These are phyloP conservation scores for Lobosporangium transversale DNA, from an alignment of 192 early-diverging fungal genomes.

Conservation along the genomic window DNA sequence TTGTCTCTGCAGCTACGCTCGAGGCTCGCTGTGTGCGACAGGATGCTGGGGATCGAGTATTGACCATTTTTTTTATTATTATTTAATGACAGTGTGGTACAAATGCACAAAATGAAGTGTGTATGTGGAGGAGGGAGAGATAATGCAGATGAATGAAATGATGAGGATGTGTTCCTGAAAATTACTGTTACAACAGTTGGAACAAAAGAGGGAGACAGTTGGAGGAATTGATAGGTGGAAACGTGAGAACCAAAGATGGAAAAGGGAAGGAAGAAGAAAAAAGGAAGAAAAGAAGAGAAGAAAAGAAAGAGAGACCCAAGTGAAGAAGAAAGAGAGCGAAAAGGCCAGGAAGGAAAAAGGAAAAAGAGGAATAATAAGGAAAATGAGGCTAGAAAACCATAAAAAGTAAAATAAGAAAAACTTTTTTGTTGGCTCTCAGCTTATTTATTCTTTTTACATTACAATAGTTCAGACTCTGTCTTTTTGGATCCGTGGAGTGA, in stretches of 20 bases:
- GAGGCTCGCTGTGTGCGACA: constrained; percentile 43
- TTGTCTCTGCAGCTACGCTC: constrained; percentile 44
- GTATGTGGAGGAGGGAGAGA: constrained; percentile 12
- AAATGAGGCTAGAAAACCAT: constrained; percentile 1
- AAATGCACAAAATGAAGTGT: background rate
- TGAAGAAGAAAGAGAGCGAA: background rate
- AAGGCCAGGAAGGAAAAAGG: background rate
- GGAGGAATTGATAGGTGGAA: constrained; percentile 6
- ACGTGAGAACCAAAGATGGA: too few relatives aligned
- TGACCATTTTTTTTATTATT: constrained; percentile 1
- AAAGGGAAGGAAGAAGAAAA: background rate
- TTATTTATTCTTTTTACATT: too few relatives aligned
- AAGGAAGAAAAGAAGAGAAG: background rate
- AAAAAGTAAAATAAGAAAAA: too few relatives aligned
- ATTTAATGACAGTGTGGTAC: too few relatives aligned
- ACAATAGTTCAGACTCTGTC: too few relatives aligned
- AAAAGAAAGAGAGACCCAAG: background rate
- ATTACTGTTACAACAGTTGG: too few relatives aligned
- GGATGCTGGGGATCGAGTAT: constrained; percentile 12
- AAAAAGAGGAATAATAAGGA: background rate
- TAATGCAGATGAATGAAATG: background rate
- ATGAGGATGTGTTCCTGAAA: too few relatives aligned
- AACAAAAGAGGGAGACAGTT: background rate
- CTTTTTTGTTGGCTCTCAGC: too few relatives aligned
- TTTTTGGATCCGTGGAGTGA: too few relatives aligned